phyloP scores from a whole-genome alignment of 768 basidiomycete genomes.

The Phylloporus rhodoxanthus region DNA sequence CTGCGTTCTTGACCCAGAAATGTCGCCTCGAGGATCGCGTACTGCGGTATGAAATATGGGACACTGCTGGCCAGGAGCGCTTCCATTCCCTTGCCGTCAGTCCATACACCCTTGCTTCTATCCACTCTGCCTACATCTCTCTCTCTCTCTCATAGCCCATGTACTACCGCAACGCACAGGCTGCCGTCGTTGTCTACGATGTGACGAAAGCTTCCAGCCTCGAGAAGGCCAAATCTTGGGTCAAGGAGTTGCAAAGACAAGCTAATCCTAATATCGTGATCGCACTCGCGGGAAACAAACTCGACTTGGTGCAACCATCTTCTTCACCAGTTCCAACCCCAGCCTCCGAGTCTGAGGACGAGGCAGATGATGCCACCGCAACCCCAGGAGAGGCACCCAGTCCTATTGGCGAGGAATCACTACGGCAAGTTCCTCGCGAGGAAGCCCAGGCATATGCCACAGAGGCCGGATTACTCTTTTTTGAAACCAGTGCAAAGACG shows the following conservation, averaged over 20 bases:
- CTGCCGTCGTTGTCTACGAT: conserved; percentile 97
- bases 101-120: conserved; percentile 13
- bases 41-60: conserved; percentile 95
- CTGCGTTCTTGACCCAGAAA: conserved; percentile 93
- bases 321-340: conserved; percentile 43
- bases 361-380: conserved; percentile 87
- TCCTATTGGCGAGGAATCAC: conserved; percentile 54
- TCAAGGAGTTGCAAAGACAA: conserved; percentile 97
- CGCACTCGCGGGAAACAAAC: conserved; percentile 95
- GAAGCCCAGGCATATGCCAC: conserved; percentile 96
- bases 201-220: conserved; percentile 93
- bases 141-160: conserved; percentile 59
- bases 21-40: conserved; percentile 93
- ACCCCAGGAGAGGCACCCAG: conserved; percentile 68
- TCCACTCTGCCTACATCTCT: conserved; percentile 7
- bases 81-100: conserved; percentile 94
- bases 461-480: conserved; percentile 92
- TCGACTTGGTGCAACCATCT: conserved; percentile 78
- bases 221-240: conserved; percentile 99
- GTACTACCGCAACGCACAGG: conserved; percentile 98
- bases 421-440: conserved; percentile 87
- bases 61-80: conserved; percentile 91
- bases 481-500: conserved; percentile 97
- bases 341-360: conserved; percentile 73
- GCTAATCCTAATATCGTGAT: conserved; percentile 99